These are phyloP conservation scores for Trichophyton benhamiae DNA, from an alignment of 2,329 filamentous ascomycete genomes.

Conservation along the genomic window DNA sequence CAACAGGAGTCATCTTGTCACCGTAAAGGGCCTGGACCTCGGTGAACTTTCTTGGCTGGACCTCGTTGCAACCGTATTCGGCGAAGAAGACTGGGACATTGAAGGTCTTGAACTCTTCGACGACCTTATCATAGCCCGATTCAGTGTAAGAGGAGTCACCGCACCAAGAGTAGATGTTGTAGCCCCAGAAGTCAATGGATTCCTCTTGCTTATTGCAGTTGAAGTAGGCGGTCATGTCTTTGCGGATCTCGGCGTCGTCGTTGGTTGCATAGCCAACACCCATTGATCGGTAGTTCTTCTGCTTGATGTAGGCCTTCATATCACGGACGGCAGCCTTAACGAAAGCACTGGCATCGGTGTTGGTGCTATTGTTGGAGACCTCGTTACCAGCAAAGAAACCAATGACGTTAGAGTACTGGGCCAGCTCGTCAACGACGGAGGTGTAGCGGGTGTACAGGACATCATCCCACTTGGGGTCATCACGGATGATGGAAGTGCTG, in stretches of 20 bases:
- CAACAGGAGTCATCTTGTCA: conserved; percentile 67
- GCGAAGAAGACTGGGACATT: conserved; percentile 95
- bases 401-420: conserved; percentile 77
- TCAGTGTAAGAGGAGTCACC: conserved; percentile 62
- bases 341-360: conserved; percentile 80
- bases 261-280: conserved; percentile 94
- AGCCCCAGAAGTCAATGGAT: conserved; percentile 94
- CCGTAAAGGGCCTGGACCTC: conserved; percentile 77
- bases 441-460: conserved; percentile 71
- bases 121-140: conserved; percentile 73
- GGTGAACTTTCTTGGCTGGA: conserved; percentile 61
- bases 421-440: conserved; percentile 66
- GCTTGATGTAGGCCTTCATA: conserved; percentile 84
- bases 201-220: conserved; percentile 55
- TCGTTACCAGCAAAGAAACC: conserved; percentile 99
- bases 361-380: conserved; percentile 78
- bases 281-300: conserved; percentile 61
- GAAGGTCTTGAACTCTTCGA: conserved; percentile 76
- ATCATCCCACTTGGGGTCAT: conserved; percentile 65
- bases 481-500: conserved; percentile 68
- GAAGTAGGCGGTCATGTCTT: conserved; percentile 79
- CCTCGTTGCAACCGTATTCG: conserved; percentile 89
- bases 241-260: conserved; percentile 74
- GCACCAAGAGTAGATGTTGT: conserved; percentile 99
- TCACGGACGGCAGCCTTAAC: conserved; percentile 97